Percentiles rank a stretch among this genome's conserved stretches.
phyloP scores from a whole-genome alignment of 2,329 filamentous ascomycete genomes.

The Fusarium annulatum region DNA sequence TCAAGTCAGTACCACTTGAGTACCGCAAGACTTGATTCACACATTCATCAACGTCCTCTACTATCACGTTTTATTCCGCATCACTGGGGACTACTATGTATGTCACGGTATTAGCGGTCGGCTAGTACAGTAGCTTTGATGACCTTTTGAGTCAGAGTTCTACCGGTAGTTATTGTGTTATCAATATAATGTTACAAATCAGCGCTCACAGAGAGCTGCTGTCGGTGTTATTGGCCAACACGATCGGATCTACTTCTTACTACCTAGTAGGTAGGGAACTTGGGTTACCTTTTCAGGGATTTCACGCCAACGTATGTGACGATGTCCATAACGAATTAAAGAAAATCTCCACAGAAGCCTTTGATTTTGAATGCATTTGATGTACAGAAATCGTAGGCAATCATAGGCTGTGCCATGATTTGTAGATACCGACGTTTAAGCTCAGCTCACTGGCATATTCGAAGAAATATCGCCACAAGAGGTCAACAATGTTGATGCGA shows the following conservation, averaged over 20 bases:
- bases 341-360: background rate
- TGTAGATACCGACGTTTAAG: background rate
- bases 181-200: background rate
- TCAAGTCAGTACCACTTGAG: background rate
- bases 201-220: background rate
- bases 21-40: background rate
- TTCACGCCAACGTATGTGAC: background rate
- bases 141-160: background rate
- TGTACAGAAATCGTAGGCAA: background rate
- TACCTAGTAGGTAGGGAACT: background rate
- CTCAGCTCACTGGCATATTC: background rate
- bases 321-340: background rate
- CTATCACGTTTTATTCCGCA: background rate
- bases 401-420: background rate
- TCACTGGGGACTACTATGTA: background rate
- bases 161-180: background rate
- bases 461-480: background rate
- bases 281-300: background rate
- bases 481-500: background rate
- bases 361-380: background rate
- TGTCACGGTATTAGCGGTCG: background rate
- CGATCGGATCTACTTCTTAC: background rate
- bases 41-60: background rate
- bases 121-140: background rate
- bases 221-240: background rate